Conservation (phyloP, 495 filamentous ascomycete genomes). For the Friedmanniomyces simplex region DNA sequence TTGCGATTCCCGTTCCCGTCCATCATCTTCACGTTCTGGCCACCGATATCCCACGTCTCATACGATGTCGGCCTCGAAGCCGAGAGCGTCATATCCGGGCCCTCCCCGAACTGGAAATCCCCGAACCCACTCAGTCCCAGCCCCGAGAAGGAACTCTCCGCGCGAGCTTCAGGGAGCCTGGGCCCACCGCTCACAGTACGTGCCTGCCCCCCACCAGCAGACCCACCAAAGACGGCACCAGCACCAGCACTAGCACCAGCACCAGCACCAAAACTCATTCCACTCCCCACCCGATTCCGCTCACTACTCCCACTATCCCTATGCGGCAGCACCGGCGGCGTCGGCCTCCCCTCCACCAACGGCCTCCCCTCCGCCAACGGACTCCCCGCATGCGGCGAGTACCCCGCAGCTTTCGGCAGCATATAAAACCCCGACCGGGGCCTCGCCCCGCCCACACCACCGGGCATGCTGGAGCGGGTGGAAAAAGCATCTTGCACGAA, state of each 20-base stretch:
- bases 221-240: too few species aligned
- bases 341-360: neutral
- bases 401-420: conserved; percentile 6
- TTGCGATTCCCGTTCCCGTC: neutral
- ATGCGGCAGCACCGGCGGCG: neutral
- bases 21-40: too few species aligned
- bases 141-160: neutral
- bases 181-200: neutral
- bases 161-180: neutral
- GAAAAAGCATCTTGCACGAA: conserved; percentile 7
- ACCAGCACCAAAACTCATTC: conserved; percentile 7
- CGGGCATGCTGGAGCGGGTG: neutral
- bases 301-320: conserved; percentile 15
- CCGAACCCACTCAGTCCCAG: conserved; percentile 11
- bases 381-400: neutral
- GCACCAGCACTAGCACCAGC: neutral
- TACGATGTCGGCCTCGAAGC: conserved; percentile 1
- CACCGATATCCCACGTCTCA: neutral
- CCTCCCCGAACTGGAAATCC: conserved; percentile 15
- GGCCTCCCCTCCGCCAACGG: neutral
- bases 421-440: conserved; percentile 7
- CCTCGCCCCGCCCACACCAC: neutral
- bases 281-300: conserved; percentile 7
- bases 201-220: neutral
- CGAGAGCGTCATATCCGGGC: neutral